Evolutionary conservation across 1,284 basidiomycete genomes (phyloP).

Genomic region (Pseudozyma tsukubaensis): DNA sequence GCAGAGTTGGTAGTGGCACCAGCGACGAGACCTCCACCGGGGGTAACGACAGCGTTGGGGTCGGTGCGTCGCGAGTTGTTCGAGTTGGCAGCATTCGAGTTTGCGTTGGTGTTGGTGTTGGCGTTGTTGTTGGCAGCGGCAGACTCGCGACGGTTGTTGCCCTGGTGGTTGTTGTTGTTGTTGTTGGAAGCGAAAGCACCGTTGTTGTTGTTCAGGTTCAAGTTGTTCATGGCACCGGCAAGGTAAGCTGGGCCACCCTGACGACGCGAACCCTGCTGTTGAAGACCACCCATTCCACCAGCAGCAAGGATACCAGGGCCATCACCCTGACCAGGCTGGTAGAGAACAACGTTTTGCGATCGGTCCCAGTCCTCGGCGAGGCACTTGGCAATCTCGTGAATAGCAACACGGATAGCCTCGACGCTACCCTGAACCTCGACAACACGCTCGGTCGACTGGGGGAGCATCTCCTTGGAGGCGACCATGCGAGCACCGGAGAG

Average conservation of each 20-base stretch:
- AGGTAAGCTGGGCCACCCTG: slow-evolving; percentile 69
- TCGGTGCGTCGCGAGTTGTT: slow-evolving; percentile 39
- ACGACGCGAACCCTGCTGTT: slow-evolving; percentile 59
- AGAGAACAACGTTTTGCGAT: slow-evolving; percentile 81
- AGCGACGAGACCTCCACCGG: slow-evolving; percentile 62
- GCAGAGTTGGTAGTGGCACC: slow-evolving; percentile 55
- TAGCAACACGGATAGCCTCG: slow-evolving; percentile 88
- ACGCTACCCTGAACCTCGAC: slow-evolving; percentile 95
- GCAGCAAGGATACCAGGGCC: slow-evolving; percentile 72
- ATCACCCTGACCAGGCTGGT: slow-evolving; percentile 77
- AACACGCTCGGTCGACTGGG: slow-evolving; percentile 75
- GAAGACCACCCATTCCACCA: slow-evolving; percentile 67
- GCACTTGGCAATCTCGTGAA: slow-evolving; percentile 94
- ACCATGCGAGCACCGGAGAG: slow-evolving; percentile 69
- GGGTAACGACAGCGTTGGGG: slow-evolving; percentile 60
- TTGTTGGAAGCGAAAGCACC: slow-evolving; percentile 22
- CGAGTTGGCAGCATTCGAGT: slow-evolving; percentile 15
- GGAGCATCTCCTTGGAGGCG: slow-evolving; percentile 69
- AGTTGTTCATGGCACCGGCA: slow-evolving; percentile 53
- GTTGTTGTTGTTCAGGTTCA: slow-evolving; percentile 32
- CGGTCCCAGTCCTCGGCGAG: slow-evolving; percentile 97
- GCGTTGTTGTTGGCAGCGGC: not conserved
- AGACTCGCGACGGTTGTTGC: slow-evolving; percentile 5
- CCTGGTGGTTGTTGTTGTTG: slow-evolving; percentile 53
- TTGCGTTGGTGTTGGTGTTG: slow-evolving; percentile 54